A percentile compares a stretch with the other conserved stretches of the same genome.
These are phyloP conservation scores for Stagonosporopsis tanaceti DNA, from an alignment of 2,329 filamentous ascomycete genomes.

Conservation along the genomic window DNA sequence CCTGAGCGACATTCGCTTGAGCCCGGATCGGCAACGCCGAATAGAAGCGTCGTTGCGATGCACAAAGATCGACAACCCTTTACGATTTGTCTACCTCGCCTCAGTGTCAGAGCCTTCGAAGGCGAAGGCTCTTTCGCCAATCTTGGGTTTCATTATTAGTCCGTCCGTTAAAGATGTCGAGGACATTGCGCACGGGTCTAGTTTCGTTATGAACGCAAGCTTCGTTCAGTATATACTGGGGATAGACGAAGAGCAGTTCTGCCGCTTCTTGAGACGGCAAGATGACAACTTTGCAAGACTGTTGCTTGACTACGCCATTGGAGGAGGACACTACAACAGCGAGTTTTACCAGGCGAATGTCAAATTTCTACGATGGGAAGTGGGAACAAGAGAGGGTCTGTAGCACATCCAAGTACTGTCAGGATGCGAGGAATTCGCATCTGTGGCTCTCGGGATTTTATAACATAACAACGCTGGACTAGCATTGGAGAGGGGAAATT, in stretches of 20 bases:
- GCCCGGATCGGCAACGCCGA: conserved; percentile 24
- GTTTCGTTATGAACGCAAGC: conserved; percentile 32
- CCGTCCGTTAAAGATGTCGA: conserved; percentile 31
- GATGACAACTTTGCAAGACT: conserved; percentile 28
- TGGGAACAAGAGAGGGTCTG: conserved; percentile 30
- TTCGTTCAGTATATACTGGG: conserved; percentile 32
- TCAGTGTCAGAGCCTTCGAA: conserved; percentile 15
- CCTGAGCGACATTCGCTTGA: conserved; percentile 28
- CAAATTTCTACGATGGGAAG: conserved; percentile 34
- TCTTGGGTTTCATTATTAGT: conserved; percentile 27
- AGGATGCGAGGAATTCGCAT: background rate
- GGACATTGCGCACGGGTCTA: conserved; percentile 20
- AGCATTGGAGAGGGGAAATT: background rate
- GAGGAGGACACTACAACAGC: conserved; percentile 25
- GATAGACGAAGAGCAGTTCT: conserved; percentile 29
- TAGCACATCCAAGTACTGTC: conserved; percentile 1
- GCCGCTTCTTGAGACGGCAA: conserved; percentile 32
- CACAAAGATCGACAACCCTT: conserved; percentile 18
- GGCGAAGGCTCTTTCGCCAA: conserved; percentile 18
- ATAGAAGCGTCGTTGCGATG: conserved; percentile 22
- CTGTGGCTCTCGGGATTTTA: background rate
- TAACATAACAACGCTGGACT: background rate
- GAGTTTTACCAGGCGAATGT: conserved; percentile 29
- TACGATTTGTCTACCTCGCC: conserved; percentile 32
- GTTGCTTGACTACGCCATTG: conserved; percentile 33